Conservation (phyloP, 1,284 basidiomycete species). For the Malassezia sympodialis region DNA sequence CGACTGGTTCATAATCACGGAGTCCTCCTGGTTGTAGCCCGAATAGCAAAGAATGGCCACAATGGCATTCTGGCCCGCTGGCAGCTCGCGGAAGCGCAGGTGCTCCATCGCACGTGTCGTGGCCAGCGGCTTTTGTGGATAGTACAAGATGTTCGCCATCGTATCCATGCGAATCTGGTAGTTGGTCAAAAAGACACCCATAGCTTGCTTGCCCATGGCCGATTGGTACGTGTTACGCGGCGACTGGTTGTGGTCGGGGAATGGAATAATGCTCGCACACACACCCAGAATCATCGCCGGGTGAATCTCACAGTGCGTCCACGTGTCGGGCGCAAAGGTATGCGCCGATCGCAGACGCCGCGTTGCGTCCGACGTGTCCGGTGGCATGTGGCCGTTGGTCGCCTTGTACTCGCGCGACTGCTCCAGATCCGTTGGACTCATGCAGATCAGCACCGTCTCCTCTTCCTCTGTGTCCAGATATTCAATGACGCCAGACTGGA, state of each 20-base stretch:
- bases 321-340: slow-evolving; percentile 52
- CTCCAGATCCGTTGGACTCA: slow-evolving; percentile 92
- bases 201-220: slow-evolving; percentile 99
- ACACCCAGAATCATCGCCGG: slow-evolving; percentile 98
- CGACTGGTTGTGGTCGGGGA: slow-evolving; percentile 99
- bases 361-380: slow-evolving; percentile 66
- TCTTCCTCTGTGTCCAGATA: slow-evolving; percentile 96
- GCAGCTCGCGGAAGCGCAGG: slow-evolving; percentile 90
- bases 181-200: slow-evolving; percentile 96
- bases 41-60: slow-evolving; percentile 98
- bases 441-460: slow-evolving; percentile 98
- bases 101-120: slow-evolving; percentile 99
- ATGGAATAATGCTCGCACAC: slow-evolving; percentile 96
- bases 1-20: slow-evolving; percentile 99
- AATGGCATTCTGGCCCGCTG: slow-evolving; percentile 94
- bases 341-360: slow-evolving; percentile 59
- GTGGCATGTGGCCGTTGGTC: slow-evolving; percentile 54
- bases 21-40: slow-evolving; percentile 99
- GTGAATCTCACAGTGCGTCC: slow-evolving; percentile 99
- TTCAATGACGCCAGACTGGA: slow-evolving; percentile 83
- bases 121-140: slow-evolving; percentile 95
- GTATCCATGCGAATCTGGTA: slow-evolving; percentile 67
- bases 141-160: slow-evolving; percentile 78
- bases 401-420: slow-evolving; percentile 54
- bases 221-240: slow-evolving; percentile 88